Percentiles rank a stretch among this genome's conserved stretches.
Evolutionary conservation across 306 rosid genomes (phyloP).

Genomic region (Quercus rubra): DNA sequence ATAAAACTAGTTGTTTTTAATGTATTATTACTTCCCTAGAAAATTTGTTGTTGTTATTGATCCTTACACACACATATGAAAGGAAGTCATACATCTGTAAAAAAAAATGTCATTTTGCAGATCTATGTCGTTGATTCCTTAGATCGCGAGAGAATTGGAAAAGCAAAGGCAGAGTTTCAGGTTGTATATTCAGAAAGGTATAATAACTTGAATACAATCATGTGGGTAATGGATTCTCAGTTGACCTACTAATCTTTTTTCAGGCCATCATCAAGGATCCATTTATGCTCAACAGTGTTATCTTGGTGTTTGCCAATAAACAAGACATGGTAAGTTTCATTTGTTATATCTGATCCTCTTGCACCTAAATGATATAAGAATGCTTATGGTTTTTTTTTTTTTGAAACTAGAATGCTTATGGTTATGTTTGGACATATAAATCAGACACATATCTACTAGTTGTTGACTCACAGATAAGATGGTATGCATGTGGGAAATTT

Average conservation of each 20-base stretch:
- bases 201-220: slow-evolving; percentile 11
- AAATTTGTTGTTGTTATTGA: not conserved
- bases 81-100: not conserved
- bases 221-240: slow-evolving; percentile 12
- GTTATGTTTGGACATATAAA: not conserved
- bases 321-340: slow-evolving; percentile 82
- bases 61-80: not conserved
- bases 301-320: slow-evolving; percentile 94
- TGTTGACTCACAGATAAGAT: not conserved
- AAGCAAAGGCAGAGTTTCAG: slow-evolving; percentile 94
- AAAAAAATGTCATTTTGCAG: slow-evolving; percentile 39
- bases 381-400: not conserved
- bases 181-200: slow-evolving; percentile 34
- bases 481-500: not conserved
- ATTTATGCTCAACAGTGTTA: slow-evolving; percentile 92
- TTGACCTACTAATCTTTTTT: slow-evolving; percentile 26
- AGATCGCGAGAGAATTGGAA: slow-evolving; percentile 89
- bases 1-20: not conserved
- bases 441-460: not conserved
- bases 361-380: slow-evolving; percentile 3
- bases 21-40: not conserved
- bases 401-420: not conserved
- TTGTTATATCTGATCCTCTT: slow-evolving; percentile 20
- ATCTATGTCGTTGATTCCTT: slow-evolving; percentile 91
- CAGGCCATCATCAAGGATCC: slow-evolving; percentile 97